Evolutionary conservation across 169 alveolate genomes (phyloP), one percentile per base, ranked within the genome.

Genomic region (Cryptosporidium ubiquitum): DNA sequence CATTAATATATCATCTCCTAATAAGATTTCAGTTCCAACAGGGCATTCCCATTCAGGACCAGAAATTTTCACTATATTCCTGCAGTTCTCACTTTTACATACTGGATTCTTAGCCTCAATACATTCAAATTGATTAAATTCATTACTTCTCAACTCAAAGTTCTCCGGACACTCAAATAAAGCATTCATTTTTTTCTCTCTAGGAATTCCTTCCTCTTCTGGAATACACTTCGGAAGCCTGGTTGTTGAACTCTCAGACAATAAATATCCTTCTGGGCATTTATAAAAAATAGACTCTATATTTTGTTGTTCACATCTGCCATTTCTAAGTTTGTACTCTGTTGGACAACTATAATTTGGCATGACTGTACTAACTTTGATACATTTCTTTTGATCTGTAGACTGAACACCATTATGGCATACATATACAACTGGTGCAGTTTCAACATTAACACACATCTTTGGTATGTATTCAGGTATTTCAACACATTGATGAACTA

Each of bases 401-500:
- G 89, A 60, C 52, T 42, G 55, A 1, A 14, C 20, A 14, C 89
- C 89, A 42, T 64, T 73, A 16, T 58, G 89, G 20, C 89, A 79
- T 12, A 79, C 58, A 47, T 79, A 79, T 9, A 61, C 35, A 20
- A 61, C 64, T 18, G 89, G 89, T 16, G 89, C 75, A 0, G 79
- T 79, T 49, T 79, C 89, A 4, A 69, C 57, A 44, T 58, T n/a
- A 23, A 64, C 75, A 47, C 89, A 79, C n/a, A 42, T 44, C 26
- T 79, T 79, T 3, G 55, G 66, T 23, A 35, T 61, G 2, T 64
- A n/a, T 16, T 79, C 75, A 1, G 89, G 89, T 40, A 64, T 64
- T 20, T 79, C 89, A 20, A 64, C 75, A 29, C 89, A 79, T 47
- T 79, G 89, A 47, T 79, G 89, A 10, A 79, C 75, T 29, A 79